A percentile compares a stretch with the other conserved stretches of the same genome.
Conservation (phyloP, 2,329 filamentous ascomycete species). For the Fusarium buharicum region DNA sequence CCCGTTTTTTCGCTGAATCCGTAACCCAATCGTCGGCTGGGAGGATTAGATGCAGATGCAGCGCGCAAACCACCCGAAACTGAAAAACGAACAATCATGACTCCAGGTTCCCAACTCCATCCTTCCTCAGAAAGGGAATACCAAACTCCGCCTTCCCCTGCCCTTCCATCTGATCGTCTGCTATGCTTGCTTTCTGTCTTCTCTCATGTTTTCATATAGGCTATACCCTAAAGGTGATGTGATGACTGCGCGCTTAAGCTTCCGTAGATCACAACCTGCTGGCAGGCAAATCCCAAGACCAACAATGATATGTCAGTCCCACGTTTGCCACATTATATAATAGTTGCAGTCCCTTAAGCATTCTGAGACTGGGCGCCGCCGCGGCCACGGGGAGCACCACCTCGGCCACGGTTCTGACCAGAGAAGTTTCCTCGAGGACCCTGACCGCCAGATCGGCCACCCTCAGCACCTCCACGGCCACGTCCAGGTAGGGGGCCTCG, state of each 20-base stretch:
- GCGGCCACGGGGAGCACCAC: conserved; percentile 72
- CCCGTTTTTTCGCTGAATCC: conserved; percentile 43
- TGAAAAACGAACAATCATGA: conserved; percentile 49
- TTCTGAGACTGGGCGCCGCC: conserved; percentile 67
- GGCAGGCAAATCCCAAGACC: conserved; percentile 5
- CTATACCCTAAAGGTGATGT: conserved; percentile 11
- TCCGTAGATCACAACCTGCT: conserved; percentile 1
- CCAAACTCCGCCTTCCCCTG: conserved; percentile 43
- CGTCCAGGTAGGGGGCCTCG: conserved; percentile 70
- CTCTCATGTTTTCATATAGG: conserved; percentile 5
- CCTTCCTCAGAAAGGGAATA: conserved; percentile 46
- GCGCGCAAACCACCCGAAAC: conserved; percentile 47
- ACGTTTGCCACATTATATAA: conserved; percentile 15
- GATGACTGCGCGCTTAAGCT: background rate
- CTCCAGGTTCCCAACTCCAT: conserved; percentile 49
- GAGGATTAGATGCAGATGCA: conserved; percentile 48
- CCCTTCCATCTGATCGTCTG: conserved; percentile 19
- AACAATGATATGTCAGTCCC: conserved; percentile 6
- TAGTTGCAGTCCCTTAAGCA: conserved; percentile 51
- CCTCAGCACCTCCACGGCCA: conserved; percentile 74
- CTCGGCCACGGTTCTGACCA: conserved; percentile 72
- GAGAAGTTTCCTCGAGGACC: conserved; percentile 75
- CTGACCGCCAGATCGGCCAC: conserved; percentile 69
- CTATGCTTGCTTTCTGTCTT: conserved; percentile 9
- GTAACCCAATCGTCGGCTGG: conserved; percentile 43